Evolutionary conservation across 768 basidiomycete species (phyloP).

Genomic region (Termitomyces sp.): DNA sequence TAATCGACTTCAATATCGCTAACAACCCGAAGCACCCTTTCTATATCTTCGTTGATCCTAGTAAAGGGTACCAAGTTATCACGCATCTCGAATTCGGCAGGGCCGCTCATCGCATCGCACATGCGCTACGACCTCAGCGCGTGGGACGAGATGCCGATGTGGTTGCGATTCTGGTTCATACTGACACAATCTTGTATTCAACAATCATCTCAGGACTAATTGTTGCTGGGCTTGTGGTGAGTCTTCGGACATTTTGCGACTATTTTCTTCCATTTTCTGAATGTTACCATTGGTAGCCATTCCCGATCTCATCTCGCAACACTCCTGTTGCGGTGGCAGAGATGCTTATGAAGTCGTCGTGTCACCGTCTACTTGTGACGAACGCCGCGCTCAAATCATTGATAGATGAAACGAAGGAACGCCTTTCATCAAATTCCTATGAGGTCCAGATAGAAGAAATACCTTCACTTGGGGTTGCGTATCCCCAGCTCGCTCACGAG

Average conservation of each 20-base stretch:
- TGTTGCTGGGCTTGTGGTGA: conserved; percentile 23
- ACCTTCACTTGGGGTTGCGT: conserved; percentile 5
- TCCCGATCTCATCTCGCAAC: conserved; percentile 22
- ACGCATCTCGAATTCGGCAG: not conserved
- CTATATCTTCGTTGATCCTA: not conserved
- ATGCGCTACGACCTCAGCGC: conserved; percentile 24
- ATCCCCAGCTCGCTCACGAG: conserved; percentile 11
- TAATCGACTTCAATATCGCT: not conserved
- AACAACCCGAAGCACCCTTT: not conserved
- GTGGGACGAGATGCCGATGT: conserved; percentile 17
- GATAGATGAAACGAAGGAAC: conserved; percentile 12
- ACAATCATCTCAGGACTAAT: conserved; percentile 27
- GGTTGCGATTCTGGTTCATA: conserved; percentile 24
- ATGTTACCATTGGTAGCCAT: conserved; percentile 20
- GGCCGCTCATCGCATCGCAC: conserved; percentile 16
- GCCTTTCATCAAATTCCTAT: conserved; percentile 9
- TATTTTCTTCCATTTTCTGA: conserved; percentile 1
- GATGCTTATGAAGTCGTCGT: conserved; percentile 24
- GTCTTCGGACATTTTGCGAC: conserved; percentile 2
- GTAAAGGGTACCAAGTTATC: not conserved
- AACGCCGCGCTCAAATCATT: conserved; percentile 17
- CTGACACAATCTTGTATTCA: conserved; percentile 27
- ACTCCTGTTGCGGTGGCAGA: conserved; percentile 16
- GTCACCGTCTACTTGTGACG: conserved; percentile 28
- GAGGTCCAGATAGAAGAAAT: conserved; percentile 1